Evolutionary conservation across 2,329 filamentous ascomycete genomes (phyloP).

Genomic region (Botrytis deweyae): DNA sequence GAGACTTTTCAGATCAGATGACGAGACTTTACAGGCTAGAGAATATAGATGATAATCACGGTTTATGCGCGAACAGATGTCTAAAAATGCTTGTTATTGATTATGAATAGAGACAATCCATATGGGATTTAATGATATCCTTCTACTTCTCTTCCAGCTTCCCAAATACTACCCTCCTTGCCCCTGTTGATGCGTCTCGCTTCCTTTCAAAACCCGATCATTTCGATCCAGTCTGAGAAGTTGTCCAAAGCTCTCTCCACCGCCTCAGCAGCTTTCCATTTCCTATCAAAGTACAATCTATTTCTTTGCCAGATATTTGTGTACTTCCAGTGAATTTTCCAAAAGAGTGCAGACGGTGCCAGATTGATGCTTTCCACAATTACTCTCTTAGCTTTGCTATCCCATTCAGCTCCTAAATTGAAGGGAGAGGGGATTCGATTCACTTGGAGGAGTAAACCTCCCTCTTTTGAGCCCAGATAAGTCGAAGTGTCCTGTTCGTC

Average conservation of each 20-base stretch:
- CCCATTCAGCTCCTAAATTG: neutral
- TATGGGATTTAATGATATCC: no score
- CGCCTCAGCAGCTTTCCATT: neutral
- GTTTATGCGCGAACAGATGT: neutral
- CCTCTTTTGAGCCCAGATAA: neutral
- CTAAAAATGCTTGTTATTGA: accelerated
- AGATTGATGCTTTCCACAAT: neutral
- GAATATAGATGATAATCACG: no score
- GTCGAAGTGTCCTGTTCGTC: accelerated
- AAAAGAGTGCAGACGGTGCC: neutral
- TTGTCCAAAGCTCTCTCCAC: neutral
- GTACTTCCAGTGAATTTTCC: neutral
- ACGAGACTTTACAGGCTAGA: no score
- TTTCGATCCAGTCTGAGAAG: neutral
- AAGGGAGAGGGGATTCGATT: neutral
- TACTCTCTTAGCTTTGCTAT: neutral
- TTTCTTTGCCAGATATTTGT: neutral
- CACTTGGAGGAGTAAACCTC: neutral
- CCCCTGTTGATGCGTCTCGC: neutral
- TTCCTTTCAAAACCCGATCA: neutral
- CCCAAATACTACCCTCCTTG: neutral
- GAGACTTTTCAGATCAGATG: neutral
- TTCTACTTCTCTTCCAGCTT: neutral
- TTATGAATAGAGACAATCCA: neutral
- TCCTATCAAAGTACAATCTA: neutral